These are phyloP conservation scores for Knoxdaviesia capensis DNA, from an alignment of 2,329 filamentous ascomycete species.

Conservation along the genomic window DNA sequence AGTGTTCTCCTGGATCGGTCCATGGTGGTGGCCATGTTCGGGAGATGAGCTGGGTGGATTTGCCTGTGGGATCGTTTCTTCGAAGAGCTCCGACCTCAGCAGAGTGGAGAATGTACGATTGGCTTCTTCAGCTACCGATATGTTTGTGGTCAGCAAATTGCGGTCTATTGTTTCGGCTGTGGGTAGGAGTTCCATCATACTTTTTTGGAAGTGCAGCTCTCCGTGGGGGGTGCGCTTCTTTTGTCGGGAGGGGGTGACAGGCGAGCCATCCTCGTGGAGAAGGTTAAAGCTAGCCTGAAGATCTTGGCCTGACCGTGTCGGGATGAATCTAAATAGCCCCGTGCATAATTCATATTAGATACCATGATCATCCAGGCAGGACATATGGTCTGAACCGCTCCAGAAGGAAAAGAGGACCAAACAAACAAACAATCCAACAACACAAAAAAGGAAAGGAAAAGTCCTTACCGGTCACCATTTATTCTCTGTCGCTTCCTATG, in stretches of 20 bases:
- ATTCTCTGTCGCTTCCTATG: conserved; percentile 39
- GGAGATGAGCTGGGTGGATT: conserved; percentile 43
- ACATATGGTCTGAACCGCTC: too few relatives aligned
- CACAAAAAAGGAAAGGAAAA: too few relatives aligned
- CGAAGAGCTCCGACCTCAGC: conserved; percentile 80
- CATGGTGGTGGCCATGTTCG: conserved; percentile 29
- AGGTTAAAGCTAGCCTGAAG: conserved; percentile 83
- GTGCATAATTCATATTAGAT: neutral
- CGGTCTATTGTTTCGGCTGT: too few relatives aligned
- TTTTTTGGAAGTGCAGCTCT: conserved; percentile 85
- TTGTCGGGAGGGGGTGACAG: conserved; percentile 69
- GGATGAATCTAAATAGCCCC: conserved; percentile 55
- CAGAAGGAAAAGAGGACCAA: too few relatives aligned
- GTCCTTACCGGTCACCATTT: conserved; percentile 36
- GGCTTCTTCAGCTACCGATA: conserved; percentile 57
- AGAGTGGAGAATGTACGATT: conserved; percentile 82
- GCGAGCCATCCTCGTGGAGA: conserved; percentile 80
- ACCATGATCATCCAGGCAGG: too few relatives aligned
- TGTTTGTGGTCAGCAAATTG: conserved; percentile 7
- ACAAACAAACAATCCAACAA: too few relatives aligned
- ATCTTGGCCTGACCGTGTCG: conserved; percentile 81
- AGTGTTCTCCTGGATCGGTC: conserved; percentile 40
- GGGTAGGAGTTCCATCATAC: conserved; percentile 24
- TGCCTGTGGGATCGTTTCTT: conserved; percentile 68
- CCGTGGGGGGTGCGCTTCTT: conserved; percentile 73